Conservation (phyloP, 2,329 filamentous ascomycete species). For the Helicocarpus griseus region DNA sequence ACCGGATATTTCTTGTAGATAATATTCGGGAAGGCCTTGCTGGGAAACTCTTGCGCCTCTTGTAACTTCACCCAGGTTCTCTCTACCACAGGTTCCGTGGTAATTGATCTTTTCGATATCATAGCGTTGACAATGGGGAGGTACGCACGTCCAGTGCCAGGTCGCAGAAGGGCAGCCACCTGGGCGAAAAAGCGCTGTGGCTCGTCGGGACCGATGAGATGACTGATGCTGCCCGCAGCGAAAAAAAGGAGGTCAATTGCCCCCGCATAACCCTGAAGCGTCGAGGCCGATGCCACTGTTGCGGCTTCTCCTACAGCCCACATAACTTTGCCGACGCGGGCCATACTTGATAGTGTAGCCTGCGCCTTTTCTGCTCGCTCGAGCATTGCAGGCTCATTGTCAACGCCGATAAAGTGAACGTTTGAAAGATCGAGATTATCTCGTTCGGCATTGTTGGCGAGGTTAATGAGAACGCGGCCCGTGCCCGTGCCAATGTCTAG, state of each 20-base stretch:
- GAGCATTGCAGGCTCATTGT: not conserved
- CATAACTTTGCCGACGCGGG: not conserved
- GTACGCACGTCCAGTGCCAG: not conserved
- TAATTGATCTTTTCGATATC: not conserved
- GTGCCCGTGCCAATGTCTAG: slow-evolving; percentile 2
- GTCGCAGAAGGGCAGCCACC: not conserved
- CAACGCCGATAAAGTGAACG: not conserved
- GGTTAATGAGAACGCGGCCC: not conserved
- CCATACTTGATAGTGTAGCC: not conserved
- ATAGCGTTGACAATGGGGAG: not conserved
- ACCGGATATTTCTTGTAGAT: not conserved
- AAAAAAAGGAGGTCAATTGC: not conserved
- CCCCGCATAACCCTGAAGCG: not conserved
- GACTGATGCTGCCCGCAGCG: not conserved
- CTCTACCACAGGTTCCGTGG: not conserved
- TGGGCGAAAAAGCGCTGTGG: not conserved
- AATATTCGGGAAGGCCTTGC: not conserved
- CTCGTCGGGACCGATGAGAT: not conserved
- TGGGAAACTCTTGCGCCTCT: not conserved
- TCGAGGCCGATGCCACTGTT: not conserved
- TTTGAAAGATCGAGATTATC: not conserved
- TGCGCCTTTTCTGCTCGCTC: not conserved
- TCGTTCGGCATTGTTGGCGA: not conserved
- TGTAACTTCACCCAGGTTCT: not conserved
- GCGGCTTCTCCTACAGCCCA: not conserved